Percentiles rank a stretch among this genome's conserved stretches.
These are phyloP conservation scores for Amaranthus tricolor DNA, from an alignment of 179 eudicot genomes.

Conservation along the genomic window DNA sequence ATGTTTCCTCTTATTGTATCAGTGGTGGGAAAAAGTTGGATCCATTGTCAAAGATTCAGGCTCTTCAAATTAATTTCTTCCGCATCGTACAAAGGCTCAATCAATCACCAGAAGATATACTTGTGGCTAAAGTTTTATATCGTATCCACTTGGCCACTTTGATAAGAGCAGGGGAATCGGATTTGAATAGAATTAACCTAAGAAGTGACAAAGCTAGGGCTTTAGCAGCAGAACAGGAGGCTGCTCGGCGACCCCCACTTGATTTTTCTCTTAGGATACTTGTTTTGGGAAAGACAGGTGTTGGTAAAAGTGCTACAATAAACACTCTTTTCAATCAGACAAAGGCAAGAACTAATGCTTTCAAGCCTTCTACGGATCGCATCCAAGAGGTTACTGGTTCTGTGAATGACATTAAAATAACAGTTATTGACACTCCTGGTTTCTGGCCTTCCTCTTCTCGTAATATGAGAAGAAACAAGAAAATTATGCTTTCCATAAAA, in stretches of 20 bases:
- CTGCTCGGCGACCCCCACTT: conserved; percentile 48
- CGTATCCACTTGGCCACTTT: conserved; percentile 82
- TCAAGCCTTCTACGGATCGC: conserved; percentile 65
- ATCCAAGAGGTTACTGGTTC: conserved; percentile 70
- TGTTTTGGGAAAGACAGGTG: conserved; percentile 84
- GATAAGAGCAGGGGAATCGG: conserved; percentile 78
- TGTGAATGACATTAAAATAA: conserved; percentile 60
- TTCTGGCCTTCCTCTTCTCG: conserved; percentile 60
- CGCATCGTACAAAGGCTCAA: conserved; percentile 66
- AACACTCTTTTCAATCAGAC: conserved; percentile 74
- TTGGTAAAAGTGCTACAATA: conserved; percentile 93
- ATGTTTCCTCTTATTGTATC: conserved; percentile 26
- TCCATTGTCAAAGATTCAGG: conserved; percentile 65
- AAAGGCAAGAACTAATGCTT: conserved; percentile 74
- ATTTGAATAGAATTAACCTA: conserved; percentile 68
- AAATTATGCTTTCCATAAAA: conserved; percentile 66
- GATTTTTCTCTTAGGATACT: conserved; percentile 71
- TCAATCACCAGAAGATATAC: conserved; percentile 57
- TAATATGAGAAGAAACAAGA: conserved; percentile 58
- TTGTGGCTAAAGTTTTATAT: conserved; percentile 84
- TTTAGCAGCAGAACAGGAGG: conserved; percentile 67
- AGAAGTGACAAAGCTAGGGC: conserved; percentile 59
- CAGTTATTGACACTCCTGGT: conserved; percentile 92
- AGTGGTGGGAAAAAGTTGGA: conserved; percentile 42
- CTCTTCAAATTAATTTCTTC: conserved; percentile 65